Evolutionary conservation across 768 basidiomycete genomes (phyloP).

Genomic region (Pholiota microspora): DNA sequence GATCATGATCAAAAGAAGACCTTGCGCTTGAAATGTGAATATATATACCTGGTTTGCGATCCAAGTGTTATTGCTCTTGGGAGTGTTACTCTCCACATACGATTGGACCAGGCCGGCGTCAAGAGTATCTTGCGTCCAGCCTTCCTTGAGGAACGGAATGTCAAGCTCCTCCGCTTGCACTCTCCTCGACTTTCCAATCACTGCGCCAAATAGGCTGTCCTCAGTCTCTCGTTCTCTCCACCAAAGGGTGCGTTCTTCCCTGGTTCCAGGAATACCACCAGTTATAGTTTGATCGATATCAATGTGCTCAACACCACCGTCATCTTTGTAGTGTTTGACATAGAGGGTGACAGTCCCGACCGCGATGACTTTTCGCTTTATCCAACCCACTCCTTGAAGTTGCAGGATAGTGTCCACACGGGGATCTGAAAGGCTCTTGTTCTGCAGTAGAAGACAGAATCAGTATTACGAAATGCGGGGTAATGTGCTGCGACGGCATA

Average conservation of each 20-base stretch:
- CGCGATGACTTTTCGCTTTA: constrained; percentile 61
- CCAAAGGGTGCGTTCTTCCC: constrained; percentile 54
- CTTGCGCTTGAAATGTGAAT: too few relatives aligned
- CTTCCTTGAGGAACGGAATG: constrained; percentile 43
- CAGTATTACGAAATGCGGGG: background rate
- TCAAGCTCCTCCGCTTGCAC: constrained; percentile 44
- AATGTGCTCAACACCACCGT: constrained; percentile 58
- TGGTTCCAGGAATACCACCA: constrained; percentile 57
- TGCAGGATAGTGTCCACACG: constrained; percentile 58
- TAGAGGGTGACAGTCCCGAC: constrained; percentile 55
- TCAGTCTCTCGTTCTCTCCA: constrained; percentile 53
- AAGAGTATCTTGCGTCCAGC: constrained; percentile 45
- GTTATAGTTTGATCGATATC: constrained; percentile 65
- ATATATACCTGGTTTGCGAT: constrained; percentile 57
- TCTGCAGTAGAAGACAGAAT: constrained; percentile 35
- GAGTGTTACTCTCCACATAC: constrained; percentile 56
- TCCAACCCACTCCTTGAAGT: constrained; percentile 74
- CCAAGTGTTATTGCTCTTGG: constrained; percentile 62
- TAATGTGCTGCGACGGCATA: constrained; percentile 23
- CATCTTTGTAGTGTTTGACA: constrained; percentile 66
- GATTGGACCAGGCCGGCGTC: constrained; percentile 46
- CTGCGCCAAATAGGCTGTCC: constrained; percentile 60
- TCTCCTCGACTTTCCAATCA: constrained; percentile 54
- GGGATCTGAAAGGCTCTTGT: constrained; percentile 62
- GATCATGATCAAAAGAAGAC: constrained; percentile 36